Evolutionary conservation across 805 yeast genomes (phyloP).

Genomic region (Kazachstania bromeliacearum): DNA sequence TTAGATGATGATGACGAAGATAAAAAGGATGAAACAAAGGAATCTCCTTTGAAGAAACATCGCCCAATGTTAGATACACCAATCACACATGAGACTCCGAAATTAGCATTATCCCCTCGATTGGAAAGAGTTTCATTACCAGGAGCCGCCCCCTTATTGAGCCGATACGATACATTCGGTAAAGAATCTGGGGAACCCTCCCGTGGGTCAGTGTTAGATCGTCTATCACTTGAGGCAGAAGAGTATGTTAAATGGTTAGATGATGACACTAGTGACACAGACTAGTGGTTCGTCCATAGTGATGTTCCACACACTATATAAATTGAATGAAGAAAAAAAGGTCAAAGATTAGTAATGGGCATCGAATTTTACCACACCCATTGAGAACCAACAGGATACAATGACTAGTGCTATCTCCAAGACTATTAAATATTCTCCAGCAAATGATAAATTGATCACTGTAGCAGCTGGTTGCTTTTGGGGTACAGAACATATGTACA

Average conservation of each 20-base stretch:
- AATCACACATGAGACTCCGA: too few species aligned
- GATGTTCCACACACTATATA: too few species aligned
- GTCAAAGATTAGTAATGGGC: too few species aligned
- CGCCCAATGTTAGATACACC: too few species aligned
- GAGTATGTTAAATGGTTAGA: background rate
- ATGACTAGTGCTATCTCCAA: conserved; percentile 30
- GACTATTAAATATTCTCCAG: conserved; percentile 33
- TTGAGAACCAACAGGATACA: background rate
- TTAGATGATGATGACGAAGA: too few species aligned
- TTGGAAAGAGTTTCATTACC: background rate
- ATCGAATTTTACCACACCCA: background rate
- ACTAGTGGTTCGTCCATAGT: too few species aligned
- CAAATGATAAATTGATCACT: conserved; percentile 45
- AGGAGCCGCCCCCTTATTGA: conserved; percentile 1
- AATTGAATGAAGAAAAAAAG: too few species aligned
- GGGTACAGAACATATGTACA: conserved; percentile 81
- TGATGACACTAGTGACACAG: background rate
- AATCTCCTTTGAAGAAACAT: conserved; percentile 13
- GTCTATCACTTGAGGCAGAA: conserved; percentile 1
- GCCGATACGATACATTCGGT: conserved; percentile 5
- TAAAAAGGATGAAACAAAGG: too few species aligned
- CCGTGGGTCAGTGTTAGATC: conserved; percentile 4
- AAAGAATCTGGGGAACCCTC: background rate
- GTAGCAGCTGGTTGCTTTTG: conserved; percentile 71
- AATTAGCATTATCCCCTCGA: background rate